These are phyloP conservation scores for Ailanthus altissimus DNA, from an alignment of 345 rosid species.

Conservation along the genomic window DNA sequence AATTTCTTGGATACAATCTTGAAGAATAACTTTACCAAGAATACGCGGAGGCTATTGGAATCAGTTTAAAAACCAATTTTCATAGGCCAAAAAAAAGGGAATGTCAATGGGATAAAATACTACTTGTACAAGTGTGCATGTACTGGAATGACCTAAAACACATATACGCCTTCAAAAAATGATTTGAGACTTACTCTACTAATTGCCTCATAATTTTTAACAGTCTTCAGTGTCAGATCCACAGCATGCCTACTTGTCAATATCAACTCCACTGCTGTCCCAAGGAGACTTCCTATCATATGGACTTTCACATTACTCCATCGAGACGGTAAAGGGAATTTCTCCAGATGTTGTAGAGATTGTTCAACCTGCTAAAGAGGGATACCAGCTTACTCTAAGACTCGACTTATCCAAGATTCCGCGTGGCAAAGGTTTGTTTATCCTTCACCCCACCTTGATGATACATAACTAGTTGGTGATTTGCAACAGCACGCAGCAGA, in stretches of 20 bases:
- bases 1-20: not conserved
- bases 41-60: not conserved
- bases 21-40: not conserved
- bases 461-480: not conserved
- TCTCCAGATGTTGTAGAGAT: conserved; percentile 60
- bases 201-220: conserved; percentile 7
- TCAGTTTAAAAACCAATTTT: not conserved
- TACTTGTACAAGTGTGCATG: not conserved
- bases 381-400: conserved; percentile 80
- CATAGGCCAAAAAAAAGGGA: not conserved
- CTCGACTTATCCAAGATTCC: conserved; percentile 63
- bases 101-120: not conserved
- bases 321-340: conserved; percentile 47
- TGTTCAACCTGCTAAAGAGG: conserved; percentile 70
- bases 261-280: conserved; percentile 61
- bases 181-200: not conserved
- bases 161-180: not conserved
- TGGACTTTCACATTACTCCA: conserved; percentile 48
- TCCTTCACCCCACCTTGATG: conserved; percentile 8
- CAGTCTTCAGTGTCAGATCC: conserved; percentile 72
- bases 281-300: conserved; percentile 40
- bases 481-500: not conserved
- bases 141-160: not conserved
- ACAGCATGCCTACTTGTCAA: conserved; percentile 47
- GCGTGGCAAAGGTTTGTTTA: conserved; percentile 53